A percentile compares a stretch with the other conserved stretches of the same genome.
Conservation (phyloP, 148 eudicot genomes). For the Agrostemma githago region DNA sequence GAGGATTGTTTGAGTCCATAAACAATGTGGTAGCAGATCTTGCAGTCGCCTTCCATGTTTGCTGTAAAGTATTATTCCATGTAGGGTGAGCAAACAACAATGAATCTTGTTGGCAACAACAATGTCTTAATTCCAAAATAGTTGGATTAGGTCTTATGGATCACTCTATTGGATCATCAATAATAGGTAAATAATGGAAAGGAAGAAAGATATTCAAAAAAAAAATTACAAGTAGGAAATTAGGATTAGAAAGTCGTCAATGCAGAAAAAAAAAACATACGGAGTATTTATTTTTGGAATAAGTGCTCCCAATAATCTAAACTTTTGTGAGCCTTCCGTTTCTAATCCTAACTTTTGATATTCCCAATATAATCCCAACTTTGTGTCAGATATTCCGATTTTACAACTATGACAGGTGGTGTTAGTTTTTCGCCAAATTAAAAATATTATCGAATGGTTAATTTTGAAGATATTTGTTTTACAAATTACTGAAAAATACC, state of each 20-base stretch:
- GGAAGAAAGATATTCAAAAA: too few species aligned
- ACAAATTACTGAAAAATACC: too few species aligned
- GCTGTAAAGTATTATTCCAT: slow-evolving; percentile 42
- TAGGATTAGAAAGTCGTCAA: background rate
- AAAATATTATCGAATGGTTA: too few species aligned
- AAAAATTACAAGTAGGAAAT: background rate
- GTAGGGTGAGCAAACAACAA: slow-evolving; percentile 2
- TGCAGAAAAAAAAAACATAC: background rate
- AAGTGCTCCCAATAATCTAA: too few species aligned
- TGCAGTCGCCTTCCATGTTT: slow-evolving; percentile 76
- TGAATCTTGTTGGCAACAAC: background rate
- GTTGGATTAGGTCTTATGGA: background rate
- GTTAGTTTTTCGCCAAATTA: too few species aligned
- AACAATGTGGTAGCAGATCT: slow-evolving; percentile 54
- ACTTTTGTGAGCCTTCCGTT: too few species aligned
- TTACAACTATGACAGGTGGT: too few species aligned
- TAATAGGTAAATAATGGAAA: background rate
- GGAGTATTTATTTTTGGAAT: background rate
- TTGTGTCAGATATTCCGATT: too few species aligned
- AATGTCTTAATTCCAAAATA: background rate
- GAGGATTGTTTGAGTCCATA: slow-evolving; percentile 79
- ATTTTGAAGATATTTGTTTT: too few species aligned
- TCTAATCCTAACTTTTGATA: too few species aligned
- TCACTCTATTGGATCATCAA: background rate
- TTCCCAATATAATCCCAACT: too few species aligned